These are phyloP conservation scores for Puccinia polysora DNA, from an alignment of 1,284 basidiomycete genomes.

Conservation along the genomic window DNA sequence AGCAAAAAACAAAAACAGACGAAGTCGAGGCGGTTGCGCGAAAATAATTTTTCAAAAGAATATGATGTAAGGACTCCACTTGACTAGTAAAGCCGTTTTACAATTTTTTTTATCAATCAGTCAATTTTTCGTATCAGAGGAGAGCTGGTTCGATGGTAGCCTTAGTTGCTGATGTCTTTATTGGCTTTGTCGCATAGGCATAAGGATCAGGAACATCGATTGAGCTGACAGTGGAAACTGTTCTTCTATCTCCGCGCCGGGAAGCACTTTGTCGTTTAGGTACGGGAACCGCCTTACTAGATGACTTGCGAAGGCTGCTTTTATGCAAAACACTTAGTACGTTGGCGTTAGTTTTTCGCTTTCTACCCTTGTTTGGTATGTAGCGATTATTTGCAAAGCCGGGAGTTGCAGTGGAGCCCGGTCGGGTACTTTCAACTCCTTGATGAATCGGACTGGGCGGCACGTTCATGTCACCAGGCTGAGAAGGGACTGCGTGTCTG, in stretches of 20 bases:
- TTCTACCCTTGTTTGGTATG: slow-evolving; percentile 27
- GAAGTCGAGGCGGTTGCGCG: too few species aligned
- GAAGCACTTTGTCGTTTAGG: slow-evolving; percentile 12
- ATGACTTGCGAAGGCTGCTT: slow-evolving; percentile 25
- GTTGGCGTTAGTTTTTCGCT: slow-evolving; percentile 16
- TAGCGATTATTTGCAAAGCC: slow-evolving; percentile 30
- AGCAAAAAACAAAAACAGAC: too few species aligned
- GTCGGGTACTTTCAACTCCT: not conserved
- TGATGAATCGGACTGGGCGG: not conserved
- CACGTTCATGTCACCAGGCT: not conserved
- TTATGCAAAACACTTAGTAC: slow-evolving; percentile 29
- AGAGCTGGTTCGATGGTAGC: too few species aligned
- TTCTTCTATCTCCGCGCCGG: slow-evolving; percentile 3
- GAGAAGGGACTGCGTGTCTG: not conserved
- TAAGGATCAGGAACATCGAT: slow-evolving; percentile 34
- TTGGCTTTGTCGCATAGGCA: not conserved
- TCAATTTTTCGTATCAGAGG: not conserved
- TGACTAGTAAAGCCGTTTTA: too few species aligned
- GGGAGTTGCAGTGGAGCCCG: slow-evolving; percentile 23
- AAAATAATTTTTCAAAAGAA: too few species aligned
- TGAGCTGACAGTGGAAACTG: not conserved
- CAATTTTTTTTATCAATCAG: too few species aligned
- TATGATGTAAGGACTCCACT: too few species aligned
- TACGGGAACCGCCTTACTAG: slow-evolving; percentile 1
- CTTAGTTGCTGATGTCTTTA: too few species aligned